Evolutionary conservation across 2,329 filamentous ascomycete species (phyloP), one percentile per base, ranked within the genome.

Genomic region (Claviceps monticola): DNA sequence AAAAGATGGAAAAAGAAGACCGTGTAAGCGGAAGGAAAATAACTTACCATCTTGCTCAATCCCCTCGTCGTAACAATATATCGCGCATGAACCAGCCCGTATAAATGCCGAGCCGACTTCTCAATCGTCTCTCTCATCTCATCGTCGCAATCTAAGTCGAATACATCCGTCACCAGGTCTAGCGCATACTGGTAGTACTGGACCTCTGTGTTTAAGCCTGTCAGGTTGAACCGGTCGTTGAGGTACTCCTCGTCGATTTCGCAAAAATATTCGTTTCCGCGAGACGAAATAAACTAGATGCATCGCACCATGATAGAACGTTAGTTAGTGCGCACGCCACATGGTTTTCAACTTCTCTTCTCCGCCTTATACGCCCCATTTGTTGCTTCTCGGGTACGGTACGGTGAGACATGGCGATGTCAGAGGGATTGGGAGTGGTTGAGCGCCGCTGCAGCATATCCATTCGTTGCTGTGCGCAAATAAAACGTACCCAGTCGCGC

Each of bases 191-290:
- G 93, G 64, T 98, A 98, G 74, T 97, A 96, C 64, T 95, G 88
- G 14, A 98, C 93, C 67, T 98, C 93, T 38, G 88, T 91, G 71
- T 97, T 96, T 49, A 98, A 79, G 39, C 93, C 93, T 0, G 93
- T 98, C 55, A 98, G 75, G 71, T 98, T 98, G 79, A 98, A 98
- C 49, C 93, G 84, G 68, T 98, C 93, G 49, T 90, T 97, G 46
- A 98, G 78, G 69, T 98, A 98, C 63, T 98, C 93, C 68, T 98
- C 93, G 69, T 98, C 93, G 62, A 98, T 97, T 67, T 98, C 93
- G 79, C 93, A 98, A 64, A 97, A 98, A 71, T 98, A 98, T 68
- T 98, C 93, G 71, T 98, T 97, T 58, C 93, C 93, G 52, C 93
- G 82, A 5, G 90, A 95, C 4, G 91, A 96, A 62, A 97, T 96